Percentiles rank a stretch among this genome's conserved stretches.
phyloP scores from a whole-genome alignment of 2,329 filamentous ascomycete species.

The Colletotrichum phormii region DNA sequence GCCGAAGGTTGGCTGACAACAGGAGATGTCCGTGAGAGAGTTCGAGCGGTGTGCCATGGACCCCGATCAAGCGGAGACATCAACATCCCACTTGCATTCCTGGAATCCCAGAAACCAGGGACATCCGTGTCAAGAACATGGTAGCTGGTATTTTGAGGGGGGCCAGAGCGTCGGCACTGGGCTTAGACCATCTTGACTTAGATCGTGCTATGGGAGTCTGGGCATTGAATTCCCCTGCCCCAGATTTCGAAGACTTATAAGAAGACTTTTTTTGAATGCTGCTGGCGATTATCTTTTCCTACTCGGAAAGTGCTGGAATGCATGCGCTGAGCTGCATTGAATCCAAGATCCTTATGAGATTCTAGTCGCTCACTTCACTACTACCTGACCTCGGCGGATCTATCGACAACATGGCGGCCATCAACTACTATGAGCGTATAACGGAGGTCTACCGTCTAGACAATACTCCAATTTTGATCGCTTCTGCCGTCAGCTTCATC shows the following conservation, averaged over 20 bases:
- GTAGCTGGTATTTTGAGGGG: not conserved
- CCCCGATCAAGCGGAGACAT: not conserved
- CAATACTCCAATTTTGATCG: slow-evolving; percentile 7
- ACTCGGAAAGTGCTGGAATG: not conserved
- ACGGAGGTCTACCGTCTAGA: slow-evolving; percentile 9
- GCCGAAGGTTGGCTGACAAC: not conserved
- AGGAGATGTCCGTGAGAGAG: not conserved
- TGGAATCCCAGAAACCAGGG: not conserved
- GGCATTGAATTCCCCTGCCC: not conserved
- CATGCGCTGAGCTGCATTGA: not conserved
- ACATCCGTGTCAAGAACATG: not conserved
- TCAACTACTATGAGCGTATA: slow-evolving; percentile 17
- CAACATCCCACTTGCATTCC: not conserved
- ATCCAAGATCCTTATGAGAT: too few species aligned
- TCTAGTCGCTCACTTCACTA: too few species aligned
- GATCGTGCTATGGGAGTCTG: not conserved
- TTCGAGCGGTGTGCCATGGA: not conserved
- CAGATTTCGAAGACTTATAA: not conserved
- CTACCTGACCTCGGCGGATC: too few species aligned
- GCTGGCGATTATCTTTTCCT: not conserved
- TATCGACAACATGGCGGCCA: not conserved
- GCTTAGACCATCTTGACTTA: not conserved
- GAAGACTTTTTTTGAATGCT: not conserved
- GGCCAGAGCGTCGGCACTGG: not conserved
- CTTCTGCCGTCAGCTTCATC: slow-evolving; percentile 3